Base-by-base conservation (phyloP, 2,329 filamentous ascomycete genomes). In the Botrytis squamosa region DNA sequence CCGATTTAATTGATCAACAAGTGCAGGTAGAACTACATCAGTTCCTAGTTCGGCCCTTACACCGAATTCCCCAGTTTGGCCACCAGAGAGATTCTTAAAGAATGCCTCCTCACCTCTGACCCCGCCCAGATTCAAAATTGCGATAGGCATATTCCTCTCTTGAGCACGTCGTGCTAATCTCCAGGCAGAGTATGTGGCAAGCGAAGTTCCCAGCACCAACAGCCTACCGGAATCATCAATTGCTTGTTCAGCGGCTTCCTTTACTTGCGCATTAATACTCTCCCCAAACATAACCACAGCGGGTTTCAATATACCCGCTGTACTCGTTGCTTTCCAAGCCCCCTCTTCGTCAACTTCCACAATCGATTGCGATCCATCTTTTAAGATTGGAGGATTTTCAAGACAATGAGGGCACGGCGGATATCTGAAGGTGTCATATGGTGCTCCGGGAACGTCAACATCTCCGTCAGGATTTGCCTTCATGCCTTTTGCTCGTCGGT, bases 261-360 rank as follows among this genome's bases (percentile, higher is more conserved):
- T 98, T 52, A 95, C 90, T 1, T 83, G 79, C 1, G 84, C 82
- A 0, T 88, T 85, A 68, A 98, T 97, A 74, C 90, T 95, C 83
- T 98, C 96, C 25, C 96, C 96, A 81, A 98, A 98, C 94, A 98
- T 98, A 78, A 95, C 91, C 3, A 99, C 95, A 0, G 93, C 93
- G 5, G 96, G 96, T 81, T 98, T 98, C 72, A 99, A 82, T 55
- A 98, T 89, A 3, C 95, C 96, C 0, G 90, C 93, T 3, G 87
- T 90, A 77, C 89, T 91, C 0, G 84, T 84, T 9, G 86, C 78
- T 57, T 85, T 83, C 93, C 92, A 97, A 0, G 94, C 95, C 0
- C 95, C 95, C 71, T 98, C 94, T 1, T 80, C 78, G 79, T 98
- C 95, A 20, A 92, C 88, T 75, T 92, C 85, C 1, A 98, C 90